Percentiles rank a stretch among this genome's conserved stretches.
Evolutionary conservation across 345 rosid species (phyloP).

Genomic region (Citrus reticulata): DNA sequence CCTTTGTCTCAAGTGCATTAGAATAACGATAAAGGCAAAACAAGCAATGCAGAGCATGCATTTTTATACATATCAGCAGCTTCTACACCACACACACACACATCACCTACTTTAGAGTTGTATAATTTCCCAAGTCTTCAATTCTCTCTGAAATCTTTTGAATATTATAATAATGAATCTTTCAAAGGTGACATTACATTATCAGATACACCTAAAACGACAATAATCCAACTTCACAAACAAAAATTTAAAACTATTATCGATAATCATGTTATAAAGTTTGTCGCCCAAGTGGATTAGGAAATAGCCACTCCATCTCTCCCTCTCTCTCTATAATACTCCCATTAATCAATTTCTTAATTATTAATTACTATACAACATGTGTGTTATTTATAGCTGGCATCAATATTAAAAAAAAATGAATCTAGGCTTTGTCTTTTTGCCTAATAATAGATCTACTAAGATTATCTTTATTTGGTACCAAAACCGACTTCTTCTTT

Average conservation of each 20-base stretch:
- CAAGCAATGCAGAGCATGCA: background rate
- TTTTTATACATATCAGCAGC: background rate
- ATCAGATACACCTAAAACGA: conserved; percentile 7
- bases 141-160: background rate
- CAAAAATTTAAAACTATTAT: conserved; percentile 10
- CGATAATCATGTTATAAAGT: conserved; percentile 17
- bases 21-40: background rate
- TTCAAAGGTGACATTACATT: conserved; percentile 9
- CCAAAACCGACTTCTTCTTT: conserved; percentile 14
- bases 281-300: conserved; percentile 28
- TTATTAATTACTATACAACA: conserved; percentile 12
- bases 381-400: conserved; percentile 39
- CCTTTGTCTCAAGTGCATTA: background rate
- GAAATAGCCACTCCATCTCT: conserved; percentile 5
- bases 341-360: background rate
- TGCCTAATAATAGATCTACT: conserved; percentile 28
- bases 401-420: conserved; percentile 36
- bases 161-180: conserved; percentile 8
- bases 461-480: conserved; percentile 22
- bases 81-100: background rate
- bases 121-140: background rate
- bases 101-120: background rate
- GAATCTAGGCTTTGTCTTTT: conserved; percentile 47
- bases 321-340: background rate
- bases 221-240: conserved; percentile 14